Conservation (phyloP, 768 basidiomycete species). For the Termitomyces bulborhizus region DNA sequence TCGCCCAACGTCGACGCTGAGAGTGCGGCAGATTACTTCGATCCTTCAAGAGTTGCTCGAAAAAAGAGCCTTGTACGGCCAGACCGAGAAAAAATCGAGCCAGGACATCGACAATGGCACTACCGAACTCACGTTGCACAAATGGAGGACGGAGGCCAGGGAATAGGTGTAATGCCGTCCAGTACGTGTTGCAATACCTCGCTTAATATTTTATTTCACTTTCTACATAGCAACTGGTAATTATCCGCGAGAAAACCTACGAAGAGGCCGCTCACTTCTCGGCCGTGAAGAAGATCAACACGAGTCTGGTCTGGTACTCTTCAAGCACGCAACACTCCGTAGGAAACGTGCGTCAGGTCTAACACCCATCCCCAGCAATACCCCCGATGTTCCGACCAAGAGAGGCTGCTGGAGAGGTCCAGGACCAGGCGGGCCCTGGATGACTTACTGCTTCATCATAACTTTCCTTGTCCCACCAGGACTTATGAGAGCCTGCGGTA, state of each 20-base stretch:
- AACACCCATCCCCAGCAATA: constrained; percentile 30
- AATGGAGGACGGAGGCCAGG: constrained; percentile 62
- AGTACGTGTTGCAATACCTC: constrained; percentile 44
- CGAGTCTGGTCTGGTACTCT: constrained; percentile 88
- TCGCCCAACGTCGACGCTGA: constrained; percentile 34
- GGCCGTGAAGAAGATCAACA: constrained; percentile 86
- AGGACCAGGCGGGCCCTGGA: constrained; percentile 92
- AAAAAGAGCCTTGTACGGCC: constrained; percentile 93
- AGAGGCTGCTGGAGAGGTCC: constrained; percentile 68
- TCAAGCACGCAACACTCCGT: constrained; percentile 79
- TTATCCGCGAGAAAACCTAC: constrained; percentile 53
- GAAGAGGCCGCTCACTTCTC: constrained; percentile 86
- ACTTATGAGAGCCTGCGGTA: constrained; percentile 73
- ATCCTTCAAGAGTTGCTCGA: constrained; percentile 52
- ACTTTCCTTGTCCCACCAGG: constrained; percentile 82
- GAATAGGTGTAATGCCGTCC: constrained; percentile 73
- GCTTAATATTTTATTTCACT: constrained; percentile 5
- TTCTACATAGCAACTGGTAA: constrained; percentile 34
- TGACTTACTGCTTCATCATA: constrained; percentile 85
- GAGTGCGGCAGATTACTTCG: constrained; percentile 27
- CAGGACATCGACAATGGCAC: constrained; percentile 90
- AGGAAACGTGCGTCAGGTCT: constrained; percentile 50
- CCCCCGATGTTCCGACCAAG: constrained; percentile 30
- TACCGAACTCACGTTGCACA: constrained; percentile 85
- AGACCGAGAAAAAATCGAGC: constrained; percentile 95